Conservation (phyloP, 2,329 filamentous ascomycete genomes). For the Cytospora mali region DNA sequence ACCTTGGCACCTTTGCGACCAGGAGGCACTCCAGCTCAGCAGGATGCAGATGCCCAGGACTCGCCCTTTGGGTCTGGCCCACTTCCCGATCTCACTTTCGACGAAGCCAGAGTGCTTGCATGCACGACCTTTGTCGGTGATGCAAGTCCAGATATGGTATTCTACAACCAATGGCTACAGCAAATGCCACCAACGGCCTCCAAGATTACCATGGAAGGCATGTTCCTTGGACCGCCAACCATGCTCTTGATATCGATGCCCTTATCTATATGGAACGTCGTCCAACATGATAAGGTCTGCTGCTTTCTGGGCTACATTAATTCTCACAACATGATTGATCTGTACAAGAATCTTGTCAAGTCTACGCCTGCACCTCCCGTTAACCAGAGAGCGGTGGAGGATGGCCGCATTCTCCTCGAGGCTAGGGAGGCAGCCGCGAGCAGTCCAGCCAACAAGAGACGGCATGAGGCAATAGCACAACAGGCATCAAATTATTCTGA, state of each 20-base stretch:
- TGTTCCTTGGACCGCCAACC: conserved; percentile 68
- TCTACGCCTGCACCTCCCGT: conserved; percentile 41
- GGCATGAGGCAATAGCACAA: conserved; percentile 28
- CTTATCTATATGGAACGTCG: conserved; percentile 62
- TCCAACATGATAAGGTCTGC: conserved; percentile 68
- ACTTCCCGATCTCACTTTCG: conserved; percentile 60
- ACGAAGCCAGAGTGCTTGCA: conserved; percentile 64
- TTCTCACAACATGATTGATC: conserved; percentile 67
- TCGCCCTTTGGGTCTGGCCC: conserved; percentile 45
- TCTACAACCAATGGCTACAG: conserved; percentile 67
- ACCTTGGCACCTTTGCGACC: conserved; percentile 53
- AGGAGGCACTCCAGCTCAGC: conserved; percentile 11
- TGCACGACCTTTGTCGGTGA: conserved; percentile 70
- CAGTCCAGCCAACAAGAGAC: conserved; percentile 35
- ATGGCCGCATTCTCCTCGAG: conserved; percentile 59
- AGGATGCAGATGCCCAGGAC: conserved; percentile 32
- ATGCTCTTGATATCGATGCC: conserved; percentile 70
- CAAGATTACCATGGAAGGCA: conserved; percentile 66
- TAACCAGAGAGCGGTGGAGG: conserved; percentile 44
- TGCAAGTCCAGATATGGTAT: conserved; percentile 66
- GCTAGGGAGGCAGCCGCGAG: conserved; percentile 50
- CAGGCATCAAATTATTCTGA: conserved; percentile 30
- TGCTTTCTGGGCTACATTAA: conserved; percentile 67
- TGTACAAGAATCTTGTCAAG: conserved; percentile 62
- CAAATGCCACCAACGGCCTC: conserved; percentile 58